These are phyloP conservation scores for Straminergon stramineum DNA, from an alignment of 225 moss, liverwort and hornwort genomes.

Conservation along the genomic window DNA sequence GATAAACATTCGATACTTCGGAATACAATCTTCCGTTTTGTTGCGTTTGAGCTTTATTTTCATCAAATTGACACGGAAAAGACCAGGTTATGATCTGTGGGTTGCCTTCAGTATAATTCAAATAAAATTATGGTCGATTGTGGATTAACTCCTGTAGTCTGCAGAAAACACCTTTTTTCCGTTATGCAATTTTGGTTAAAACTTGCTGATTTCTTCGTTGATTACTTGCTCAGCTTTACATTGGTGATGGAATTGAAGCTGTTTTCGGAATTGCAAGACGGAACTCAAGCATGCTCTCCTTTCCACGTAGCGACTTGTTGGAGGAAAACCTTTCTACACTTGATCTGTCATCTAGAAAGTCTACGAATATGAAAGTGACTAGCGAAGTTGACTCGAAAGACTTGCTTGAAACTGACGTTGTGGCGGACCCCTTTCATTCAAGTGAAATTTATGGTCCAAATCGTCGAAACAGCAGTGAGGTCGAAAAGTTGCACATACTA, in stretches of 20 bases:
- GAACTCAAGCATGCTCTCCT: not conserved
- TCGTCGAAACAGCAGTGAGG: not conserved
- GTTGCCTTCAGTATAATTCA: not conserved
- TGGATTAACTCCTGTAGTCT: not conserved
- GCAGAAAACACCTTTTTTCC: not conserved
- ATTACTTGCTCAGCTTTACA: conserved; percentile 31
- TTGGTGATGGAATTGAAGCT: conserved; percentile 63
- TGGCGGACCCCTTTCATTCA: not conserved
- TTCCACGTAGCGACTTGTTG: not conserved
- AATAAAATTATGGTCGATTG: not conserved
- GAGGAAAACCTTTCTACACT: not conserved
- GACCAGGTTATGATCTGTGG: not conserved
- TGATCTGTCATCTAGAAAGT: not conserved
- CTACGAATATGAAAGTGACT: not conserved
- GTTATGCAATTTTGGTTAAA: not conserved
- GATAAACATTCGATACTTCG: not conserved
- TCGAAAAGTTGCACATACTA: conserved; percentile 54
- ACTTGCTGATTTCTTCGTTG: not conserved
- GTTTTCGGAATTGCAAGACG: conserved; percentile 42
- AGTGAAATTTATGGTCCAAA: not conserved
- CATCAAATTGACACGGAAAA: not conserved
- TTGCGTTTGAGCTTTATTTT: not conserved
- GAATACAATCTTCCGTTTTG: not conserved
- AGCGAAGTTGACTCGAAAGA: not conserved
- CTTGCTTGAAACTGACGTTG: not conserved